Conservation (phyloP, 2,329 filamentous ascomycete species). For the Didymella exigua region DNA sequence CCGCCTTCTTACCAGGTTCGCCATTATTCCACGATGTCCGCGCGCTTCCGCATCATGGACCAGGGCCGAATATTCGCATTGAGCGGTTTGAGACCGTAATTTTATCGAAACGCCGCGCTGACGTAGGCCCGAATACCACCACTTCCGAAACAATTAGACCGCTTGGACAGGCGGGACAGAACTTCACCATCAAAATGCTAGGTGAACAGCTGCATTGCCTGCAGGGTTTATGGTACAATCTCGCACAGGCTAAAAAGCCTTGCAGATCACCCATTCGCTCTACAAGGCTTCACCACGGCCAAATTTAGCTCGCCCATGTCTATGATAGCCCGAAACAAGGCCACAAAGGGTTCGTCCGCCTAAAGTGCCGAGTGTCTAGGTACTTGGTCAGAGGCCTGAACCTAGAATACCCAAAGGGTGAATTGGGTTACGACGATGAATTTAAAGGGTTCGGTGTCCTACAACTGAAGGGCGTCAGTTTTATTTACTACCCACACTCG, state of each 20-base stretch:
- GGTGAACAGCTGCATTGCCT: background rate
- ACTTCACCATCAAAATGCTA: background rate
- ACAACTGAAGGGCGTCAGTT: background rate
- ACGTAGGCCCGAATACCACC: constrained; percentile 9
- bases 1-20: background rate
- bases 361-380: constrained; percentile 3
- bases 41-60: background rate
- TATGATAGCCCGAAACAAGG: background rate
- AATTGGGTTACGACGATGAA: background rate
- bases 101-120: constrained; percentile 11
- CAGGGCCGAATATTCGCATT: background rate
- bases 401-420: background rate
- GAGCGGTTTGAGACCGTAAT: constrained; percentile 2
- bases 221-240: background rate
- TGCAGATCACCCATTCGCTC: constrained; percentile 8
- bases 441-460: background rate
- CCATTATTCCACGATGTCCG: background rate
- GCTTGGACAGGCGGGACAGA: background rate
- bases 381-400: background rate
- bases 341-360: constrained; percentile 6
- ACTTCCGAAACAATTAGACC: constrained; percentile 3
- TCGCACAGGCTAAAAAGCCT: background rate
- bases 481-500: background rate
- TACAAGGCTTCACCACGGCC: constrained; percentile 10
- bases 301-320: constrained; percentile 3